These are phyloP conservation scores for Serendipita sp. DNA, from an alignment of 768 basidiomycete species.

Conservation along the genomic window DNA sequence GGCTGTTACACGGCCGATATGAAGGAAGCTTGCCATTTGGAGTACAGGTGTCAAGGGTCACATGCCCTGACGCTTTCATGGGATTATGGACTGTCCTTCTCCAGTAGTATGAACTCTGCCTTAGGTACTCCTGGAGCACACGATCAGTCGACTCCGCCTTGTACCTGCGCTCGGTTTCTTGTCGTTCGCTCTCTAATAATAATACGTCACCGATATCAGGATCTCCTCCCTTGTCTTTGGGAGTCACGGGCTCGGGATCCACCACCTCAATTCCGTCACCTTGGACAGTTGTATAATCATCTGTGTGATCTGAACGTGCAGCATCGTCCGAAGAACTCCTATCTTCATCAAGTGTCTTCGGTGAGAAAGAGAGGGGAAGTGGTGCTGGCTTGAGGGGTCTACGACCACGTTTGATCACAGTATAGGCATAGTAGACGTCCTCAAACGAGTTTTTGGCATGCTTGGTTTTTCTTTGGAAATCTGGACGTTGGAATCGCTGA, in stretches of 20 bases:
- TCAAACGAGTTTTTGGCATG: constrained; percentile 75
- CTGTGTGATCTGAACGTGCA: background rate
- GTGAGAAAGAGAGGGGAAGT: background rate
- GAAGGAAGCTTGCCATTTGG: constrained; percentile 42
- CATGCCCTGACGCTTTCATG: constrained; percentile 77
- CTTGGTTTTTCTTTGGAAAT: constrained; percentile 75
- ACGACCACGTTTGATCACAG: constrained; percentile 66
- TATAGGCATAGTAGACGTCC: constrained; percentile 77
- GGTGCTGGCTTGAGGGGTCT: constrained; percentile 30
- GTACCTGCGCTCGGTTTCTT: background rate
- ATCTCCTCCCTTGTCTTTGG: background rate
- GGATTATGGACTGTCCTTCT: constrained; percentile 88
- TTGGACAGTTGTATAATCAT: background rate
- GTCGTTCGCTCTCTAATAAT: background rate
- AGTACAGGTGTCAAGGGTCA: constrained; percentile 81
- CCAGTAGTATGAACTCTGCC: constrained; percentile 71
- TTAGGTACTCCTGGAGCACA: constrained; percentile 38
- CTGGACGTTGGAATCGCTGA: constrained; percentile 75
- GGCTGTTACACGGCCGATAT: constrained; percentile 7
- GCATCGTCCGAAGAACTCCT: background rate
- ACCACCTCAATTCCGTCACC: constrained; percentile 3
- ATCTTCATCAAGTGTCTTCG: background rate
- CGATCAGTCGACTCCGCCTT: constrained; percentile 3
- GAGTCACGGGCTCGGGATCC: background rate
- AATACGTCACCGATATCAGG: background rate